Conservation (phyloP, 2,329 filamentous ascomycete genomes). For the Xylaria sp. region DNA sequence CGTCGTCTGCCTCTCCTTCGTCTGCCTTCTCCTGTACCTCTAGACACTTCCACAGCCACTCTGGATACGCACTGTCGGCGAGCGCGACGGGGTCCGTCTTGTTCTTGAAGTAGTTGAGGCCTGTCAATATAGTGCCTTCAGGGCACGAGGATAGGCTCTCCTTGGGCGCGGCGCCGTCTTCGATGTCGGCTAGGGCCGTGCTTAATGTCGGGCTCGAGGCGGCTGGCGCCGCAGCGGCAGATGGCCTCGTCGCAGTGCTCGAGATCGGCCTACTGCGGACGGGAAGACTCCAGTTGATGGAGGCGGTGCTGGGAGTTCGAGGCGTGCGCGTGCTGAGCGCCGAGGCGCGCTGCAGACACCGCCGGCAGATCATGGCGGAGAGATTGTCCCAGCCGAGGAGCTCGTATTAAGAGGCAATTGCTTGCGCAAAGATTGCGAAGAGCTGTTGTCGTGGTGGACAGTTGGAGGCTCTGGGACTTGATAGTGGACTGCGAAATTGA, state of each 20-base stretch:
- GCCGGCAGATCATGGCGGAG: conserved; percentile 49
- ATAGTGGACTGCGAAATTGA: background rate
- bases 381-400: background rate
- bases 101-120: conserved; percentile 79
- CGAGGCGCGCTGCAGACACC: conserved; percentile 57
- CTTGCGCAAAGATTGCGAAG: background rate
- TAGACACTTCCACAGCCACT: conserved; percentile 79
- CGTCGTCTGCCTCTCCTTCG: conserved; percentile 56
- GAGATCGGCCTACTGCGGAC: conserved; percentile 46
- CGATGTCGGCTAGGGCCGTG: conserved; percentile 36
- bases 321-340: conserved; percentile 34
- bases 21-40: conserved; percentile 62
- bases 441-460: background rate
- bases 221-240: conserved; percentile 45
- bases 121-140: conserved; percentile 72
- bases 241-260: conserved; percentile 39
- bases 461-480: background rate
- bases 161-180: conserved; percentile 17
- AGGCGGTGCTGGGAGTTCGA: conserved; percentile 21
- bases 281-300: conserved; percentile 32
- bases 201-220: conserved; percentile 38
- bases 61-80: conserved; percentile 77
- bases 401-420: background rate
- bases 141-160: conserved; percentile 57
- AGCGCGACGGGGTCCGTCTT: conserved; percentile 74